phyloP scores from a whole-genome alignment of 768 basidiomycete species.

The Trametes cinnabarina region DNA sequence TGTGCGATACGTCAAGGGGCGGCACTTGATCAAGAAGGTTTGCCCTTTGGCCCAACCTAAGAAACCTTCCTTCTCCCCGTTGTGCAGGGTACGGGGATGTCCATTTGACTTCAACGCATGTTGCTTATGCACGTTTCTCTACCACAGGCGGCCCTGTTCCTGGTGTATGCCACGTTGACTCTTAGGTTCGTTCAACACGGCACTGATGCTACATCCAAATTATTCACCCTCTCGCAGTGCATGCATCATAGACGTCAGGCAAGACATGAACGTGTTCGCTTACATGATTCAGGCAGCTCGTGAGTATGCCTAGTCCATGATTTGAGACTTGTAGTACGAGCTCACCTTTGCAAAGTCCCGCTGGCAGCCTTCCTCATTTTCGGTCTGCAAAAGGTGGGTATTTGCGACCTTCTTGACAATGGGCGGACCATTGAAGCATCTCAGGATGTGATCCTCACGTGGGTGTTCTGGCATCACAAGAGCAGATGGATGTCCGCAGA shows the following conservation, averaged over 20 bases:
- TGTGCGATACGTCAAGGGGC: conserved; percentile 42
- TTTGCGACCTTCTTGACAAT: too few relatives aligned
- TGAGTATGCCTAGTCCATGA: conserved; percentile 27
- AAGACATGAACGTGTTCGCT: conserved; percentile 29
- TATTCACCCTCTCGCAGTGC: neutral
- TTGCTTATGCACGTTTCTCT: neutral
- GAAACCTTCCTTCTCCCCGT: conserved; percentile 21
- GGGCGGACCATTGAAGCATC: neutral
- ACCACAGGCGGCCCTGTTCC: conserved; percentile 37
- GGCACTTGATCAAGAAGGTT: conserved; percentile 26
- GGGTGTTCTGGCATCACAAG: conserved; percentile 9
- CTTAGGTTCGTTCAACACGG: conserved; percentile 36
- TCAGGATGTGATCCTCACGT: conserved; percentile 17
- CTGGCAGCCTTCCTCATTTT: conserved; percentile 47
- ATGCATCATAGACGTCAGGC: conserved; percentile 18
- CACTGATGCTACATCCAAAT: neutral
- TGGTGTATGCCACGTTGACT: conserved; percentile 42
- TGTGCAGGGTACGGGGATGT: conserved; percentile 23
- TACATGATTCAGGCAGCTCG: conserved; percentile 52
- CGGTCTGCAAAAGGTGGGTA: conserved; percentile 44
- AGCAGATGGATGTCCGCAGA: conserved; percentile 1
- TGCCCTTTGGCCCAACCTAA: conserved; percentile 19
- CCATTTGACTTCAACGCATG: too few relatives aligned
- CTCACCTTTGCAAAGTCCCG: conserved; percentile 39
- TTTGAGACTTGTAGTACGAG: neutral